A percentile compares a stretch with the other conserved stretches of the same genome.
phyloP scores from a whole-genome alignment of 2,329 filamentous ascomycete species.

The Alternaria gansuensis region DNA sequence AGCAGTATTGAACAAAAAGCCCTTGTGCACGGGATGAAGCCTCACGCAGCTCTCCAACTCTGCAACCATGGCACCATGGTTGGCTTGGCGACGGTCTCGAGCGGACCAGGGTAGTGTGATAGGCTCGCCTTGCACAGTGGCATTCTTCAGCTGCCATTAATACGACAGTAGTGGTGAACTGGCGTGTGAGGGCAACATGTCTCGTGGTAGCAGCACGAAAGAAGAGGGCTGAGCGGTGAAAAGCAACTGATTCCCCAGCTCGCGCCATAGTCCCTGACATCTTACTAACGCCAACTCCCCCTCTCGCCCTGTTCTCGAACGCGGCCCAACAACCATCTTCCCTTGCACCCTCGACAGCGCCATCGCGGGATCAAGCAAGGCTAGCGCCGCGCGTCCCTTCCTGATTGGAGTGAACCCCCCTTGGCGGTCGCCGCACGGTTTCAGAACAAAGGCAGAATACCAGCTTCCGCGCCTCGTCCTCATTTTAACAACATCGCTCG shows the following conservation, averaged over 20 bases:
- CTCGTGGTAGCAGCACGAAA: constrained; percentile 7
- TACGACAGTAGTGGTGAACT: constrained; percentile 26
- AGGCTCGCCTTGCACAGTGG: constrained; percentile 28
- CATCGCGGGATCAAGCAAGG: constrained; percentile 15
- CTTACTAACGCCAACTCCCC: not conserved
- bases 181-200: constrained; percentile 27
- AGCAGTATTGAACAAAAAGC: not conserved
- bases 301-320: constrained; percentile 34
- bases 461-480: constrained; percentile 30
- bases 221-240: not conserved
- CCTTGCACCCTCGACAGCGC: constrained; percentile 27
- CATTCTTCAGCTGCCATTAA: constrained; percentile 34
- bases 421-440: constrained; percentile 35
- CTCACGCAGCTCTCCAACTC: not conserved
- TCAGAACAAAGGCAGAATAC: constrained; percentile 40
- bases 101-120: constrained; percentile 24
- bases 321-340: constrained; percentile 29
- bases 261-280: not conserved
- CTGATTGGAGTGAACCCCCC: constrained; percentile 39
- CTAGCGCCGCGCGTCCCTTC: constrained; percentile 43
- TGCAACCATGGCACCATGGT: not conserved
- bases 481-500: constrained; percentile 31
- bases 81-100: constrained; percentile 20
- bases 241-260: constrained; percentile 3
- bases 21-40: constrained; percentile 7